These are phyloP conservation scores for Ramicandelaber brevisporus DNA, from an alignment of 192 early-diverging fungal species.

Conservation along the genomic window DNA sequence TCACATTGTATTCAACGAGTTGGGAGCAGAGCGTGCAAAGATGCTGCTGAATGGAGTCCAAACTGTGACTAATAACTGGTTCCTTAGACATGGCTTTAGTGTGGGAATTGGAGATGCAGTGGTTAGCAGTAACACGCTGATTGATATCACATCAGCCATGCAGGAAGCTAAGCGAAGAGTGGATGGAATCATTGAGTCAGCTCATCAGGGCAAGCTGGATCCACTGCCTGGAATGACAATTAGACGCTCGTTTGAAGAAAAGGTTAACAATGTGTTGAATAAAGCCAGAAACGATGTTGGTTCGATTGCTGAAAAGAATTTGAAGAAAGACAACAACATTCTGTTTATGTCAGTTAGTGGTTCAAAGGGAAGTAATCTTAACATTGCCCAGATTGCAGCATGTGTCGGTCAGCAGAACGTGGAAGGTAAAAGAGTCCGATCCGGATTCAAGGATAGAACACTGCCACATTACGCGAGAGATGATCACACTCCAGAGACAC, in stretches of 20 bases:
- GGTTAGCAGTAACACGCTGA: constrained; percentile 61
- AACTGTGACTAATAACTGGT: constrained; percentile 85
- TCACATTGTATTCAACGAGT: constrained; percentile 87
- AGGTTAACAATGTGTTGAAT: constrained; percentile 68
- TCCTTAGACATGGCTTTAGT: constrained; percentile 82
- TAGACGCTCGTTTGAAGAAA: constrained; percentile 72
- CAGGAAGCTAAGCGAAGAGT: constrained; percentile 50
- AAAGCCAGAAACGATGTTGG: constrained; percentile 79
- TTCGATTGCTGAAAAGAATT: constrained; percentile 47
- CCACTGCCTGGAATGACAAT: constrained; percentile 76
- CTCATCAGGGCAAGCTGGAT: constrained; percentile 65
- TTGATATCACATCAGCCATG: constrained; percentile 50
- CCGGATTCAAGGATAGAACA: constrained; percentile 80
- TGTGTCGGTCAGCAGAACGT: constrained; percentile 99
- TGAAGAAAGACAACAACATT: constrained; percentile 85
- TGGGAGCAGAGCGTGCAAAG: constrained; percentile 64
- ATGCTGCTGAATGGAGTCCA: constrained; percentile 81
- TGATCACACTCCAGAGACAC: constrained; percentile 72
- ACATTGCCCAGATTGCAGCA: constrained; percentile 93
- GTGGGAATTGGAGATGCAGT: constrained; percentile 96
- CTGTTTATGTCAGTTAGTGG: constrained; percentile 91
- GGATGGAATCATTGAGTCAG: constrained; percentile 46
- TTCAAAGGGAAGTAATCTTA: constrained; percentile 88
- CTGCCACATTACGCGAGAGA: constrained; percentile 96
- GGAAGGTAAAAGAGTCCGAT: constrained; percentile 96